These are phyloP conservation scores for Alternaria postmessia DNA, from an alignment of 2,329 filamentous ascomycete genomes.

Conservation along the genomic window DNA sequence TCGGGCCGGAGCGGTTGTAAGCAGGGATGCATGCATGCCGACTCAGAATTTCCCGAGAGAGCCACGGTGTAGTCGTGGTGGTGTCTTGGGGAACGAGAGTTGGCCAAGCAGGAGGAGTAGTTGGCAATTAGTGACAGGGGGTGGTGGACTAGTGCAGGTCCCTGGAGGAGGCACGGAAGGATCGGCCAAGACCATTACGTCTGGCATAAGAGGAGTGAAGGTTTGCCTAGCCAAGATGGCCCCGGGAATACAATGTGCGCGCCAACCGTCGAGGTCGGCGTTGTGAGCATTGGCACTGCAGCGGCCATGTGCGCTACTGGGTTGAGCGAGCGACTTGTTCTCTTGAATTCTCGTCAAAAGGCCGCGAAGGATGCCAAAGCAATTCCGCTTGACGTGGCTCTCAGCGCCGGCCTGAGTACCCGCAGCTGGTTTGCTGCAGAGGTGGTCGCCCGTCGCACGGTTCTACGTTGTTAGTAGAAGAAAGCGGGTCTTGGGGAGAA, in stretches of 20 bases:
- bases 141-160: slow-evolving; percentile 6
- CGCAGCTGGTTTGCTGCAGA: neutral
- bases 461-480: slow-evolving; percentile 12
- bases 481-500: slow-evolving; percentile 19
- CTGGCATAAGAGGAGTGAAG: neutral
- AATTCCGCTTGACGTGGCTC: slow-evolving; percentile 1
- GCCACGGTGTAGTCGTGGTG: neutral
- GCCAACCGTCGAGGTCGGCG: neutral
- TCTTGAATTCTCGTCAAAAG: neutral
- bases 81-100: neutral
- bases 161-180: slow-evolving; percentile 12
- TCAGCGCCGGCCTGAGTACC: slow-evolving; percentile 1
- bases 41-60: slow-evolving; percentile 3
- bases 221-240: neutral
- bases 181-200: slow-evolving; percentile 3
- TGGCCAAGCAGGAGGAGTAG: neutral
- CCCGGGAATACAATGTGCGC: neutral
- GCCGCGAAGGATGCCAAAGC: slow-evolving; percentile 1
- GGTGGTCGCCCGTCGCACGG: slow-evolving; percentile 9
- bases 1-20: slow-evolving; percentile 3
- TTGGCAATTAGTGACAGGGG: neutral
- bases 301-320: neutral
- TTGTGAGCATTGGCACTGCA: slow-evolving; percentile 1
- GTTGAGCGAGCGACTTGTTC: neutral
- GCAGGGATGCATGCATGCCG: slow-evolving; percentile 7